These are phyloP conservation scores for Fraxinus albicans DNA, from an alignment of 305 asterid species.

Conservation along the genomic window DNA sequence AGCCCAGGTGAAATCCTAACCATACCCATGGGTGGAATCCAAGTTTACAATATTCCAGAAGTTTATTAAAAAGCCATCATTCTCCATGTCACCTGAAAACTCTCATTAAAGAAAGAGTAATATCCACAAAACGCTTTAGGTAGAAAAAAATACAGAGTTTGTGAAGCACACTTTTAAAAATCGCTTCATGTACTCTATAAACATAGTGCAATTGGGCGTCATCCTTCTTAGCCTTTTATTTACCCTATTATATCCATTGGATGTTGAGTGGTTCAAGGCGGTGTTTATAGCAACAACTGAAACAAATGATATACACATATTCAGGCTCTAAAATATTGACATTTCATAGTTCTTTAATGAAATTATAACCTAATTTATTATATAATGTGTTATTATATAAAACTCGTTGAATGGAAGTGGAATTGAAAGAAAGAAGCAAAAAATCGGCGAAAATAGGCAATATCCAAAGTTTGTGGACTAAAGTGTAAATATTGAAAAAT, in stretches of 20 bases:
- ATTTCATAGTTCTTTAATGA: no score
- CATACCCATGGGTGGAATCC: background rate
- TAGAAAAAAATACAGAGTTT: background rate
- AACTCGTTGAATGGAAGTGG: no score
- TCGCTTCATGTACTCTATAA: background rate
- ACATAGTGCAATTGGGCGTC: background rate
- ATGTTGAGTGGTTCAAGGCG: background rate
- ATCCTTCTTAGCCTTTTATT: background rate
- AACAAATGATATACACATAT: background rate
- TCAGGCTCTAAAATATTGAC: no score
- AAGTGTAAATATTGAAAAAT: no score
- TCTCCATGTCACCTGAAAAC: background rate
- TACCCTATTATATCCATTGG: background rate
- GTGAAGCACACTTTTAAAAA: background rate
- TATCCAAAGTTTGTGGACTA: no score
- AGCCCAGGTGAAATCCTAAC: background rate
- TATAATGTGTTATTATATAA: no score
- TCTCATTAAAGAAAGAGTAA: background rate
- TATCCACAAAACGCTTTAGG: background rate
- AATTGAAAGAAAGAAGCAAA: no score
- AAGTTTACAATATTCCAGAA: background rate
- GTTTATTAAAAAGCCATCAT: background rate
- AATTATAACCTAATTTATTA: no score
- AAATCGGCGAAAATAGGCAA: no score
- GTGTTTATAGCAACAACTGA: background rate